Evolutionary conservation across 148 eudicot genomes (phyloP), one percentile per base, ranked within the genome.

Genomic region (Rhododendron molle): DNA sequence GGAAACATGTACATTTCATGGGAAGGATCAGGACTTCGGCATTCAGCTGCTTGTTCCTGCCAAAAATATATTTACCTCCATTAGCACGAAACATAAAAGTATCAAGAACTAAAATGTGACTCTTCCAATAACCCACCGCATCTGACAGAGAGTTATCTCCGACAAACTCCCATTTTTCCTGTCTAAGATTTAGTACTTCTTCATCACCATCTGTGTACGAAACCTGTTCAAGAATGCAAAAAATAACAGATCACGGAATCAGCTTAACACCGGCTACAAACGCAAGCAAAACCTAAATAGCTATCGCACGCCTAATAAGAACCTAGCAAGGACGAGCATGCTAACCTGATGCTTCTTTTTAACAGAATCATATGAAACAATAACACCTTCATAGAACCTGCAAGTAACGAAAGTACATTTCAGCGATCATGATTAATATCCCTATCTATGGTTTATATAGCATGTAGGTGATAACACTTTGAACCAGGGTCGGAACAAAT

Each of bases 331-430:
- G 6, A 58, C 26, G 58, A 60, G 80, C 71, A 87, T 50, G 34
- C 86, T 83, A 28, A 96, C 99, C 97, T 89, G 92, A 69, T 95
- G 96, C 90, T 86, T 92, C 89, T 88, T 93, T 69, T 73, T 82
- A 18, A 28, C 87, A 83, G 89, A 9, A 88, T 91, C 92, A 89
- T 79, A 96, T 28, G 91, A 87, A 28, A 80, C 90, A 79, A 96
- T 76, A 58, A 90, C 81, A 47, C 99, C 99, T 65, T 89, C 85
- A 92, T 95, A 96, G 85, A 56, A 96, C 89, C 99, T 96, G 93
- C 83, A 89, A 83, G 85, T 34, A 83, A 40, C 79, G 65, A 30
- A 56, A 36, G 50, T 16, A 18, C 14, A 47, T 12, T 69, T 23
- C 74, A 82, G 78, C 32, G 46, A 77, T 49, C 47, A 76, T 10